Percentiles rank a stretch among this genome's conserved stretches.
Evolutionary conservation across 2,329 filamentous ascomycete species (phyloP).

Genomic region (Aspergillus bombycis): DNA sequence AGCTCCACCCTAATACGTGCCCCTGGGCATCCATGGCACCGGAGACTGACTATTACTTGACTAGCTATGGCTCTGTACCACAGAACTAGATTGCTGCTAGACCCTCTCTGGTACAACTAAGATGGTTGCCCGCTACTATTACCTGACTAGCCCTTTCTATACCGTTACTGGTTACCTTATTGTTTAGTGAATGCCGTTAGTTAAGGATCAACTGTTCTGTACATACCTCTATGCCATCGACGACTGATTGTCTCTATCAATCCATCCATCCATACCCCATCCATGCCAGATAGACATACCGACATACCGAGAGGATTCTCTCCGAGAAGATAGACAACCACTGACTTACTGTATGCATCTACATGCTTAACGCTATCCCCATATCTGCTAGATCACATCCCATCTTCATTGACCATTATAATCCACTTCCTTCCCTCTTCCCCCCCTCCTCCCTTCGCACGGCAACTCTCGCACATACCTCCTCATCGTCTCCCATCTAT

Average conservation of each 20-base stretch:
- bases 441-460: not conserved
- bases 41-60: constrained; percentile 14
- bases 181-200: not conserved
- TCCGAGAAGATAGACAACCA: not conserved
- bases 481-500: not conserved
- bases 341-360: constrained; percentile 2
- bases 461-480: constrained; percentile 1
- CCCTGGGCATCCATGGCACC: constrained; percentile 18
- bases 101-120: not conserved
- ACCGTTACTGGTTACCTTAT: not conserved
- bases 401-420: constrained; percentile 1
- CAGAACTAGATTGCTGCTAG: not conserved
- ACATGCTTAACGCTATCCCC: constrained; percentile 3
- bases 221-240: not conserved
- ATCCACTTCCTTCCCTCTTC: not conserved
- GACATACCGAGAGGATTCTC: constrained; percentile 1
- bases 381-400: not conserved
- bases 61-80: constrained; percentile 5
- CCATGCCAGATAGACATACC: not conserved
- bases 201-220: not conserved
- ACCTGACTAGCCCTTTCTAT: constrained; percentile 5
- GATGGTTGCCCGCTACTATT: constrained; percentile 1
- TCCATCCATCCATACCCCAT: not conserved
- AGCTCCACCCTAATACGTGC: constrained; percentile 15
- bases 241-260: not conserved